These are phyloP conservation scores for Alternaria viburni DNA, from an alignment of 2,329 filamentous ascomycete genomes.

Conservation along the genomic window DNA sequence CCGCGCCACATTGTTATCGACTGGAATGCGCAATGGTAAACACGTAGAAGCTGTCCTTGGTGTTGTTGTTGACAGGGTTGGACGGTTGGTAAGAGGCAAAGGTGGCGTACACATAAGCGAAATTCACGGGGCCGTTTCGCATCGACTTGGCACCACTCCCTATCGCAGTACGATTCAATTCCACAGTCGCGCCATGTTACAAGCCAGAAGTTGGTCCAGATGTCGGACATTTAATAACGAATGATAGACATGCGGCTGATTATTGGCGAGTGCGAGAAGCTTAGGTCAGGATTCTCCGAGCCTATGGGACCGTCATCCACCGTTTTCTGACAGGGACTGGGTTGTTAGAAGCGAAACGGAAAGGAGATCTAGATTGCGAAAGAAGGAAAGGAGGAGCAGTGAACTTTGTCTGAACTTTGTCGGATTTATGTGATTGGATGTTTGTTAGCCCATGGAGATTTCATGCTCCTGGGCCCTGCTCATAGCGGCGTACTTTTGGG, in stretches of 20 bases:
- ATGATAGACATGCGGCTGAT: conserved; percentile 2
- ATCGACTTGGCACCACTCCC: conserved; percentile 17
- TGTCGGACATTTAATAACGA: conserved; percentile 6
- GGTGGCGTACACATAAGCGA: conserved; percentile 17
- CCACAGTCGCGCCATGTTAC: conserved; percentile 6
- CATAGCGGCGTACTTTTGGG: conserved; percentile 20
- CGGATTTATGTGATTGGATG: conserved; percentile 4
- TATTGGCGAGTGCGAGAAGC: background rate
- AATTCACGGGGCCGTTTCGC: conserved; percentile 17
- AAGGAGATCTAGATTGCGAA: background rate
- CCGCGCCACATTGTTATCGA: conserved; percentile 1
- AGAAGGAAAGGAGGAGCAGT: background rate
- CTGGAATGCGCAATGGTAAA: conserved; percentile 7
- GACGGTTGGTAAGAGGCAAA: conserved; percentile 7
- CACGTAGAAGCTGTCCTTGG: conserved; percentile 1
- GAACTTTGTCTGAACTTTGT: background rate
- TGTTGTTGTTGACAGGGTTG: conserved; percentile 7
- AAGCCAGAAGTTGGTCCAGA: background rate
- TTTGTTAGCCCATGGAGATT: background rate
- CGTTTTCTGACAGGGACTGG: background rate
- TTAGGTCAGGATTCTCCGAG: background rate
- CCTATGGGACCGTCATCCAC: conserved; percentile 4
- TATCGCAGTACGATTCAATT: conserved; percentile 4
- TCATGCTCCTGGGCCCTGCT: conserved; percentile 1
- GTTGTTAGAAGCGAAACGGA: background rate